Evolutionary conservation across 805 yeast species (phyloP), one percentile per base, ranked within the genome.

Genomic region (Suhomyces emberorum): DNA sequence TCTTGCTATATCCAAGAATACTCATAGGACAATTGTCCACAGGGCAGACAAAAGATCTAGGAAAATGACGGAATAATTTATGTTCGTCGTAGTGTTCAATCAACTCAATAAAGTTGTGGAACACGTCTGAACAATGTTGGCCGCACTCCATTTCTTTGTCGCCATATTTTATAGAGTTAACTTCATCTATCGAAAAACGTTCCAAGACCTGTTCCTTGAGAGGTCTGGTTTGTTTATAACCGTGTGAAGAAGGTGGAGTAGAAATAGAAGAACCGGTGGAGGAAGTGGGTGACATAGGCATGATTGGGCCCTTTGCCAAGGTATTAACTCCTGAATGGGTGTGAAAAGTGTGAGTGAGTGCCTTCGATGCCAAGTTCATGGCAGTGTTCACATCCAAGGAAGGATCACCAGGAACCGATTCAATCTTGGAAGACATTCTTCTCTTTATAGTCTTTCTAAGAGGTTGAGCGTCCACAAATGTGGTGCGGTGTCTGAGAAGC

Each of bases 21-120:
- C 55, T 53, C 73, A 72, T 70, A 3, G 72, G 70, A 26, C 75
- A 69, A 6, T 44, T 48, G 5, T 41, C 35, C 12, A 52, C 44
- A 2, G 55, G 46, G 42, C 75, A 69, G 19, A 49, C 49, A 44
- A 47, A 59, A 3, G 62, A 57, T 11, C 73, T 53, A 12, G 43
- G 41, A 24, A 25, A 27, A 20, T 32, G 34, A 11, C 38, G 34
- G 14, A 47, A 45, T 12, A 64, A 46, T 9, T 57, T 44, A 30
- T 47, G 49, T 20, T 45, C 46, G 27, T 63, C 67, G 32, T 63
- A 57, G 43, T 69, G 74, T 21, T 55, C 55, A 12, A 64, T 51
- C 21, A 69, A 49, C n/a, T 47, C 49, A 11, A 49, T 49, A 35
- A 63, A 53, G 19, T 54, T 52, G 7, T 45, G 32, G 39, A 63